Conservation (phyloP, 2,329 filamentous ascomycete genomes). For the Penicillium brevicompactum region DNA sequence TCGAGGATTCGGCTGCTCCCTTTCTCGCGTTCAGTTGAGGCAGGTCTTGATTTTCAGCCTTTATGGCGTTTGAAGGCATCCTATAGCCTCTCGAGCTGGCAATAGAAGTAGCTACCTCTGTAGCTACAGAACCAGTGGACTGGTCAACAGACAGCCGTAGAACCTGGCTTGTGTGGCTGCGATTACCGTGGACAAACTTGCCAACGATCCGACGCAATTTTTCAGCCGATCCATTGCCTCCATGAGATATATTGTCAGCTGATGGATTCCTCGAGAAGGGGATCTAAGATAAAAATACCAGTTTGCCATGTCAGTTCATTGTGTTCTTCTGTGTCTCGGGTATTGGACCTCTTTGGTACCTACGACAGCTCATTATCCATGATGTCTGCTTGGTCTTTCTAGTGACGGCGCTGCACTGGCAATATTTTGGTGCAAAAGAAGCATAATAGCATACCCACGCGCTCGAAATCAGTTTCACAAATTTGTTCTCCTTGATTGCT, state of each 20-base stretch:
- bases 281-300: background rate
- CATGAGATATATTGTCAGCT: background rate
- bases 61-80: too few relatives aligned
- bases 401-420: too few relatives aligned
- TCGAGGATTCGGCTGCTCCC: background rate
- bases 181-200: background rate
- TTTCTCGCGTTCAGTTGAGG: background rate
- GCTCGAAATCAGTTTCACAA: too few relatives aligned
- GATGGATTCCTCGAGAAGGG: background rate
- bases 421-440: too few relatives aligned
- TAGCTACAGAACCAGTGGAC: background rate
- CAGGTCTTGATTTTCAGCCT: background rate
- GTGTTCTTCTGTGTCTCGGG: background rate
- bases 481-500: too few relatives aligned
- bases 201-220: background rate
- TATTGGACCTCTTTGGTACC: background rate
- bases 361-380: background rate
- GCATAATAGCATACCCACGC: too few relatives aligned
- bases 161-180: background rate
- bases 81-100: background rate
- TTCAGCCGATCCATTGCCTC: background rate
- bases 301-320: background rate
- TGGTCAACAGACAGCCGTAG: background rate
- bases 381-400: too few relatives aligned
- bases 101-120: background rate